These are phyloP conservation scores for Cornus kousa DNA, from an alignment of 148 eudicot species.

Conservation along the genomic window DNA sequence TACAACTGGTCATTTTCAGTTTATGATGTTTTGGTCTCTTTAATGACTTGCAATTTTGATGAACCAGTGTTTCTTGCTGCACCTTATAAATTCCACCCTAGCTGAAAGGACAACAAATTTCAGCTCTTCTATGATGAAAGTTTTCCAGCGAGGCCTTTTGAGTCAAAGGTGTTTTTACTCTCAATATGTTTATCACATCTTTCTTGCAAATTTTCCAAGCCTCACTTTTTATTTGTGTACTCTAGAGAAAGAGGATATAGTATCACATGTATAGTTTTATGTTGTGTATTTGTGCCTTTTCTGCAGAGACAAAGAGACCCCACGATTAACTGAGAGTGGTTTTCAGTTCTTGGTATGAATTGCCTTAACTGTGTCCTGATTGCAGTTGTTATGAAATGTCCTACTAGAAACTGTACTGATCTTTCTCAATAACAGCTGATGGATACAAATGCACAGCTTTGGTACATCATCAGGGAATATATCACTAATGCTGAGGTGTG, in stretches of 20 bases:
- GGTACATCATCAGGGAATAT: constrained; percentile 97
- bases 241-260: background rate
- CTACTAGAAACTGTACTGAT: constrained; percentile 12
- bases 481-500: constrained; percentile 89
- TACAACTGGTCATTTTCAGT: constrained; percentile 15
- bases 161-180: constrained; percentile 61
- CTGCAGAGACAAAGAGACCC: constrained; percentile 78
- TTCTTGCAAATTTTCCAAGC: constrained; percentile 1
- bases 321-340: constrained; percentile 82
- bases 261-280: constrained; percentile 1
- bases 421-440: constrained; percentile 64
- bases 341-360: constrained; percentile 89
- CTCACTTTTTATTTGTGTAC: constrained; percentile 7
- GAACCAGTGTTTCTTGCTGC: constrained; percentile 82
- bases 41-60: constrained; percentile 32
- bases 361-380: background rate
- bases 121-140: constrained; percentile 89
- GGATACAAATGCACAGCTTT: constrained; percentile 98
- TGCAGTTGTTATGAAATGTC: constrained; percentile 1
- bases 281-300: constrained; percentile 6
- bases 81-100: constrained; percentile 83
- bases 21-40: constrained; percentile 17
- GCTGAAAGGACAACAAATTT: constrained; percentile 71
- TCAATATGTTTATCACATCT: background rate
- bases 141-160: constrained; percentile 89